These are phyloP conservation scores for Hypseocharis bilobata DNA, from an alignment of 441 rosid species.

Conservation along the genomic window DNA sequence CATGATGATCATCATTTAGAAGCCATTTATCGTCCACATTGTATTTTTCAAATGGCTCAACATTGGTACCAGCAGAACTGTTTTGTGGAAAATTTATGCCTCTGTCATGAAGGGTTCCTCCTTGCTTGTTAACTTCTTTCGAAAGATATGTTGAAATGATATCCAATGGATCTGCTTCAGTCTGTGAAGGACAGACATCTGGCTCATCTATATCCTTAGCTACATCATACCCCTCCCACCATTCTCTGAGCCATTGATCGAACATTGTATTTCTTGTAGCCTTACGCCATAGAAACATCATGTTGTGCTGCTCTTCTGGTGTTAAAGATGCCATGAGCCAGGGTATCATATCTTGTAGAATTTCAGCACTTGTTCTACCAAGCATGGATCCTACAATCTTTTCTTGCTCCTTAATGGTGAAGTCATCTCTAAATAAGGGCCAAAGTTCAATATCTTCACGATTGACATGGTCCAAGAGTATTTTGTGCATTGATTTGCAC, in stretches of 20 bases:
- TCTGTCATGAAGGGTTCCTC: slow-evolving; percentile 17
- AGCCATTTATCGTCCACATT: slow-evolving; percentile 24
- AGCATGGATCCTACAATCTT: slow-evolving; percentile 60
- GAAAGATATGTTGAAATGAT: slow-evolving; percentile 50
- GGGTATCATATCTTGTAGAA: slow-evolving; percentile 65
- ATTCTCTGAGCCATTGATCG: slow-evolving; percentile 72
- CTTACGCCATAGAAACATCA: slow-evolving; percentile 56
- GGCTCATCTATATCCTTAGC: slow-evolving; percentile 29
- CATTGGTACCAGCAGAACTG: slow-evolving; percentile 18
- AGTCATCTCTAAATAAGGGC: slow-evolving; percentile 57
- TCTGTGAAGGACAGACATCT: slow-evolving; percentile 22
- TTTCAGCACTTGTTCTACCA: slow-evolving; percentile 64
- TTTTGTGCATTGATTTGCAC: slow-evolving; percentile 53
- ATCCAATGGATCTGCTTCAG: slow-evolving; percentile 48
- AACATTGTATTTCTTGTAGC: slow-evolving; percentile 76
- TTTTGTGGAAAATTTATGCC: slow-evolving; percentile 17
- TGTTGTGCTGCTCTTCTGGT: slow-evolving; percentile 44
- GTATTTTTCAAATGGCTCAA: slow-evolving; percentile 23
- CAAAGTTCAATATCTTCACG: slow-evolving; percentile 73
- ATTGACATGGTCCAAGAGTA: slow-evolving; percentile 56
- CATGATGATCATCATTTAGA: slow-evolving; percentile 23
- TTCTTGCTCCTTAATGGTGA: slow-evolving; percentile 64
- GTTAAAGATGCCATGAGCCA: slow-evolving; percentile 63
- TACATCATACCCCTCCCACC: slow-evolving; percentile 53
- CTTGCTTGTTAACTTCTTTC: slow-evolving; percentile 28